A percentile compares a stretch with the other conserved stretches of the same genome.
These are phyloP conservation scores for Cladosporium colombiae DNA, from an alignment of 2,329 filamentous ascomycete species.

Conservation along the genomic window DNA sequence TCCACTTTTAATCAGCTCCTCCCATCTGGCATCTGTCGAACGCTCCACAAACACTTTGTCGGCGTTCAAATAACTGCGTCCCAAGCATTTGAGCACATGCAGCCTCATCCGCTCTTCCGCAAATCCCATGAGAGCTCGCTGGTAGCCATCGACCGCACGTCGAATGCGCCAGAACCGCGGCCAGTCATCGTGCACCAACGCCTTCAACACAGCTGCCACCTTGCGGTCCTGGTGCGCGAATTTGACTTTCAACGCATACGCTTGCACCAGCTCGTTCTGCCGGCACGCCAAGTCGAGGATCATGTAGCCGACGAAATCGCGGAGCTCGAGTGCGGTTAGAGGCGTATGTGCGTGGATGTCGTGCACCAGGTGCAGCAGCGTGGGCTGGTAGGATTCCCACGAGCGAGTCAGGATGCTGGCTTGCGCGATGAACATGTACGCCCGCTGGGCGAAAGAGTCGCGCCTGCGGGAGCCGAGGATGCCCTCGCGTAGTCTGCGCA, in stretches of 20 bases:
- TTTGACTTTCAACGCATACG: slow-evolving; percentile 64
- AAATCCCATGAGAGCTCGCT: slow-evolving; percentile 77
- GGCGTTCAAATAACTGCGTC: slow-evolving; percentile 74
- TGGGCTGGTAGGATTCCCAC: slow-evolving; percentile 86
- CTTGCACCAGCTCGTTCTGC: slow-evolving; percentile 70
- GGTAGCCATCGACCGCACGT: slow-evolving; percentile 75
- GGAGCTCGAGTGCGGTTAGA: slow-evolving; percentile 69
- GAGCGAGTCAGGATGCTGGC: slow-evolving; percentile 78
- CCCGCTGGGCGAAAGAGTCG: slow-evolving; percentile 82
- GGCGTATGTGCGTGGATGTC: slow-evolving; percentile 66
- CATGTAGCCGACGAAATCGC: slow-evolving; percentile 77
- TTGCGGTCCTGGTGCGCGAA: slow-evolving; percentile 66
- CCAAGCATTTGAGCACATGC: slow-evolving; percentile 83
- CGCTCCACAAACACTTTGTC: slow-evolving; percentile 69
- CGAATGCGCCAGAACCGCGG: slow-evolving; percentile 72
- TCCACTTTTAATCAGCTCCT: slow-evolving; percentile 66
- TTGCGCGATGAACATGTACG: slow-evolving; percentile 88
- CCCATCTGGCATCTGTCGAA: slow-evolving; percentile 70
- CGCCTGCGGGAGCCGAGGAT: slow-evolving; percentile 75
- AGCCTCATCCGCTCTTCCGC: slow-evolving; percentile 72
- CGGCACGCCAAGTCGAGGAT: slow-evolving; percentile 89
- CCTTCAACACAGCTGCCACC: slow-evolving; percentile 67
- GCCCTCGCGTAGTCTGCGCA: slow-evolving; percentile 89
- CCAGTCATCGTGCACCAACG: slow-evolving; percentile 81
- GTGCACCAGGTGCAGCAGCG: slow-evolving; percentile 75